Base-by-base conservation (phyloP, 2,329 filamentous ascomycete species). In the Boeremia lycopersici region DNA sequence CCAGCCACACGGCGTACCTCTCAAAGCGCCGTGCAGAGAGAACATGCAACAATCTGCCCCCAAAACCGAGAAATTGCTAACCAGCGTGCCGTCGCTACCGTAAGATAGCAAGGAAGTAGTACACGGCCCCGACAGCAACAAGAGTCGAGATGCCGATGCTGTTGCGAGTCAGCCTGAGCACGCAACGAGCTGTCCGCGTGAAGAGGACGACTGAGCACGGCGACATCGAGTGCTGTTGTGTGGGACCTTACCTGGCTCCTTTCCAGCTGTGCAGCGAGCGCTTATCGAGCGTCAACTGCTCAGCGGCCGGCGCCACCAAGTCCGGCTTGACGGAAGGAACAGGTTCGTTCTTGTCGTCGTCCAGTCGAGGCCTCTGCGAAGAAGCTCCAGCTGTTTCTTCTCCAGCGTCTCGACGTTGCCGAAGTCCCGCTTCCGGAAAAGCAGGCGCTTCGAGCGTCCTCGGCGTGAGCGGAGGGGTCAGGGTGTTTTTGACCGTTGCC, bases 231-330 rank as follows among this genome's bases (percentile, higher is more conserved):
- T 39, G 10, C 6, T 25, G 19, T 23, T 25, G 11, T 34, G 4
- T n/a, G 12, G 11, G 12, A 30, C 35, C 67, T 68, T 55, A 69
- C 67, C 64, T 64, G 23, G 61, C 63, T 53, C 60, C 58, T 59
- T 67, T 67, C 46, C 57, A 54, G 31, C 58, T 43, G n/a, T 52
- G 53, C 10, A 60, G 7, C 36, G 54, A 35, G 31, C 44, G 52
- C 33, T 50, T 33, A 36, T 52, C 49, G n/a, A 41, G 19, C 13
- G 25, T 23, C 41, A 36, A 46, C 11, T 31, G 38, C 13, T 33
- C 45, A 19, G 34, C 31, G 15, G 39, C 19, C 19, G 19, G 5
- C 19, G 19, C 19, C 19, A 23, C 19, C 19, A 23, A 23, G 19
- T 23, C 19, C 19, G 19, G 19, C 19, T 23, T 23, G 19, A 23